phyloP scores from a whole-genome alignment of 495 filamentous ascomycete species.

The Hypoxylon lienhwacheense region DNA sequence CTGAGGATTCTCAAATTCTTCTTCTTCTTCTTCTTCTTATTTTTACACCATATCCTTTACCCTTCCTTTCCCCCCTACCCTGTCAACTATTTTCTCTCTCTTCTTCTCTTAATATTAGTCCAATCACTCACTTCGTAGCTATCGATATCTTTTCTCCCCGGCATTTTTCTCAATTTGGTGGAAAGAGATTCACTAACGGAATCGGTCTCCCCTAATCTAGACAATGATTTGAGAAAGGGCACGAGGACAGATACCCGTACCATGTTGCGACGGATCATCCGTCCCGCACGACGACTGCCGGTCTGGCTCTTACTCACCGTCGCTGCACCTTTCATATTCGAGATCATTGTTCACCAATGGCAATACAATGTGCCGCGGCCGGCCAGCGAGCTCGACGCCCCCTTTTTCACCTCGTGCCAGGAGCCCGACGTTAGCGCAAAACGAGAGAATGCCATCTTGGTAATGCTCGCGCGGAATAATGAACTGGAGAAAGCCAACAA shows the following conservation, averaged over 20 bases:
- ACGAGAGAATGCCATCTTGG: constrained; percentile 81
- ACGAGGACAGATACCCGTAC: constrained; percentile 20
- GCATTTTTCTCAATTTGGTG: constrained; percentile 6
- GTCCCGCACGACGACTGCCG: constrained; percentile 38
- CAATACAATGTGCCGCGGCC: constrained; percentile 34
- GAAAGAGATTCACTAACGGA: too few species aligned
- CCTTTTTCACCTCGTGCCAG: constrained; percentile 49
- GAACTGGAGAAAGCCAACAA: constrained; percentile 83
- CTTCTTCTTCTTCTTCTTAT: constrained; percentile 6
- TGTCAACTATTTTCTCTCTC: not conserved
- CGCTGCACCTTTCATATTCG: constrained; percentile 35
- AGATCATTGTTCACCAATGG: constrained; percentile 36
- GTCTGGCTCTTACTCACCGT: constrained; percentile 33
- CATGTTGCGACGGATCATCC: constrained; percentile 41
- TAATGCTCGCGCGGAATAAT: constrained; percentile 84
- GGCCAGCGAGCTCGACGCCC: constrained; percentile 42
- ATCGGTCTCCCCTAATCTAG: too few species aligned
- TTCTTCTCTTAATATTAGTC: constrained; percentile 10
- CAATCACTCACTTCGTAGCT: constrained; percentile 7
- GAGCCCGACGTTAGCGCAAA: constrained; percentile 57
- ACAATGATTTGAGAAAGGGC: constrained; percentile 31
- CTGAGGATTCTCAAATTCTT: not conserved
- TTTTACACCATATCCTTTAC: not conserved
- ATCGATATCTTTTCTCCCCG: constrained; percentile 22
- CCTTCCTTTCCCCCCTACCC: not conserved